Base-by-base conservation (phyloP, 2,329 filamentous ascomycete species). In the Aspergillus sp. region DNA sequence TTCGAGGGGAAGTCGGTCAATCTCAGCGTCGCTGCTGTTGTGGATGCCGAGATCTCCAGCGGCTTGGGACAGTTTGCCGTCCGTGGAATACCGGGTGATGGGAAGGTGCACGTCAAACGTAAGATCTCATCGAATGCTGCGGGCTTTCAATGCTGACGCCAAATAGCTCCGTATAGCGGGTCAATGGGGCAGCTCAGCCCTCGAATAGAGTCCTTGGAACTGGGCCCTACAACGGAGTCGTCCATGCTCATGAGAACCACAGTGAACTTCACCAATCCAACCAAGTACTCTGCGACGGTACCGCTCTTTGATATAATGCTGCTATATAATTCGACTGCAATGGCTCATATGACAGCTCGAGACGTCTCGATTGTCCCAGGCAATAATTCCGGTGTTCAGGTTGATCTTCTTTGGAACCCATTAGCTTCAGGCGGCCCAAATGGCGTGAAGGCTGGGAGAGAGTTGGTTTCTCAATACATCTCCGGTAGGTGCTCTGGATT, bases 61-160 rank as follows among this genome's bases (percentile, higher is more conserved):
- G 79, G 82, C 15, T 69, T 98, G 42, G 91, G 91, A 30, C 69
- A 80, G 46, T 74, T 96, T 51, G 72, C 81, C 33, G 67, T 96
- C 49, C 85, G 84, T 58, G 78, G 81, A 45, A 81, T 98, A 50
- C 89, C 89, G 29, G 86, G 58, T 26, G 72, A 86, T 67, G 88
- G 91, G 48, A 75, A 80, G 52, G 79, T 98, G 53, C 83, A 83
- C 62, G 76, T 96, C 67, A 93, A 93, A 75, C 83, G 86, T 94
- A 80, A 78, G 88, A 85, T 39, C 5, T 22, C 6, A 5, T 22
- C 19, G 5, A 10, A 22, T 22, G 5, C 19, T 22, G 19, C 19
- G 10, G 10, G 19, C 10, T 22, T 22, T 10, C 6, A 22, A 22
- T 22, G 44, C 47, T 55, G 36, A 51, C 27, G 37, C 30, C 27